phyloP scores from a whole-genome alignment of 352 stramenopile species.

The Globisporangium carolinianum region DNA sequence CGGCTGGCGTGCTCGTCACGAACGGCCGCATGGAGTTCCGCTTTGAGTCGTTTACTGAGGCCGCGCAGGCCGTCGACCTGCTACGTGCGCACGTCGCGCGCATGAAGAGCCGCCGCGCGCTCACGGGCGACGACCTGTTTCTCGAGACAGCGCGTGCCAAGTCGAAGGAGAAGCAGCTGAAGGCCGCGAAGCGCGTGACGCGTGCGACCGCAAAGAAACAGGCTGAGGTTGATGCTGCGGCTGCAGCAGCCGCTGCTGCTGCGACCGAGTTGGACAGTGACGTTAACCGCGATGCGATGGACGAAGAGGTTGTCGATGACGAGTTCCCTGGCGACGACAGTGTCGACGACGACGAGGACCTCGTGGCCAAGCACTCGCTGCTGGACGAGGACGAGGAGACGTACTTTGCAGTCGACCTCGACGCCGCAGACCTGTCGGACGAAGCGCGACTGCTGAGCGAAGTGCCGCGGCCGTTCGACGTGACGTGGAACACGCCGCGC shows the following conservation, averaged over 20 bases:
- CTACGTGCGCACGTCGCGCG: conserved; percentile 39
- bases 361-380: conserved; percentile 7
- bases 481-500: conserved; percentile 58
- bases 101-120: conserved; percentile 48
- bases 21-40: conserved; percentile 71
- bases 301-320: conserved; percentile 20
- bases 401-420: conserved; percentile 49
- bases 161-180: conserved; percentile 29
- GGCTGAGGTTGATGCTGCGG: conserved; percentile 7
- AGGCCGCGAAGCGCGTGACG: conserved; percentile 16
- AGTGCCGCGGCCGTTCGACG: conserved; percentile 58
- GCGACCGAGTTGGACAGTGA: conserved; percentile 15
- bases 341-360: conserved; percentile 13
- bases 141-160: conserved; percentile 31
- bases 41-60: conserved; percentile 44
- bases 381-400: conserved; percentile 29
- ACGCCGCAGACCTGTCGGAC: conserved; percentile 27
- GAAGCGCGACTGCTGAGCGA: conserved; percentile 31
- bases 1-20: conserved; percentile 19
- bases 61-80: conserved; percentile 65
- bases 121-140: conserved; percentile 33
- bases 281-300: conserved; percentile 9
- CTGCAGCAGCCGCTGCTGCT: conserved; percentile 5
- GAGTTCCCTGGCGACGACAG: conserved; percentile 19
- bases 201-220: conserved; percentile 16